Evolutionary conservation across 2,329 filamentous ascomycete species (phyloP), one percentile per base, ranked within the genome.

Genomic region (Botrytis pseudocinerea): DNA sequence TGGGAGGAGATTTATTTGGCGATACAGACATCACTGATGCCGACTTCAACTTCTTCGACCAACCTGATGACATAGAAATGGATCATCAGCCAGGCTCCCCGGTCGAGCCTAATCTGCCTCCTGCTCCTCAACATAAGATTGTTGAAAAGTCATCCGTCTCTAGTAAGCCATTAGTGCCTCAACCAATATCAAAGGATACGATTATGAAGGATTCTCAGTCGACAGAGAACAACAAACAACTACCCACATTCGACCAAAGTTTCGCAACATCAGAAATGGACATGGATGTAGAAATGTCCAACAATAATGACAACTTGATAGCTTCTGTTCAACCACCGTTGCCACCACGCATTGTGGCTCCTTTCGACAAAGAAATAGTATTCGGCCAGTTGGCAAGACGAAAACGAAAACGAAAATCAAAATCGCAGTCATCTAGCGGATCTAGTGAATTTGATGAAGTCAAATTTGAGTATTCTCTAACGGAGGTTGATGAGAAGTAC

Each of bases 31-130:
- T 95, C n/a, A 94, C 91, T 1, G 93, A 96, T 77, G 92, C 90
- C 9, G 93, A 96, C 79, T 95, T 95, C 80, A 93, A 88, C 80
- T 95, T 95, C 81, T 95, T 95, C 77, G 92, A 95, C 78, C 90
- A 92, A 74, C 85, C 85, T 73, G 83, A 81, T 73, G 79, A 68
- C 63, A 62, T 79, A 44, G 72, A 77, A n/a, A 71, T 77, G 65
- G 76, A 78, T 59, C 69, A 22, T 22, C 48, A 40, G 35, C 42
- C 70, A 42, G 40, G 28, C 2, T 72, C 70, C 10, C 51, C 70
- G 10, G 28, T 57, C 28, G 44, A 51, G 25, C 32, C 54, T 72
- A 38, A 16, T 28, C 25, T 48, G 25, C 32, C 44, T 35, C n/a
- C 70, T 46, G 38, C 40, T 46, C 70, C 69, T 38, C 62, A 72